Evolutionary conservation across 2,329 filamentous ascomycete species (phyloP).

Genomic region (Cladosporium velox): DNA sequence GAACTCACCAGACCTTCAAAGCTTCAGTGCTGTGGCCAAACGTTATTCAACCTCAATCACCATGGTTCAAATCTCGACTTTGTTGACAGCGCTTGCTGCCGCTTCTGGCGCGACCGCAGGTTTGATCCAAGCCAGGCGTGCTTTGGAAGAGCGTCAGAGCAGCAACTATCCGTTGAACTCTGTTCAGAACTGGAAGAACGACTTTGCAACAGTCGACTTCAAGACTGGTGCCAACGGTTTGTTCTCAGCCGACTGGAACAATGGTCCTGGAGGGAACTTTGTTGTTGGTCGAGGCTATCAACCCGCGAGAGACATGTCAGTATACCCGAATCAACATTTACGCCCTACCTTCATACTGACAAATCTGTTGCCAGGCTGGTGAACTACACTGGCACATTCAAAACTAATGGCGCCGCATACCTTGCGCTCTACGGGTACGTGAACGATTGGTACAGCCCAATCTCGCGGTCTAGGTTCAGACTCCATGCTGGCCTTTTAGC

Average conservation of each 20-base stretch:
- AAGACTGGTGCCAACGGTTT: slow-evolving; percentile 11
- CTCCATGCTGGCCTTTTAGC: too few species aligned
- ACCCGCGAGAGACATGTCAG: slow-evolving; percentile 13
- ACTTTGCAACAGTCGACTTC: slow-evolving; percentile 6
- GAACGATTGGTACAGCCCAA: slow-evolving; percentile 37
- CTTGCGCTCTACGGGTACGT: slow-evolving; percentile 56
- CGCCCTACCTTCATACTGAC: background rate
- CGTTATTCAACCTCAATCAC: background rate
- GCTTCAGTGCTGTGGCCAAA: background rate
- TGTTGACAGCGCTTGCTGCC: background rate
- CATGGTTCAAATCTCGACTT: slow-evolving; percentile 3
- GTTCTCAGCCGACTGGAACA: slow-evolving; percentile 15
- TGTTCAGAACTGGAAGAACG: slow-evolving; percentile 11
- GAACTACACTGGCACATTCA: slow-evolving; percentile 26
- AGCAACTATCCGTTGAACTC: slow-evolving; percentile 10
- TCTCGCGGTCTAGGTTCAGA: too few species aligned
- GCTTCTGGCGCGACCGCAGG: slow-evolving; percentile 8
- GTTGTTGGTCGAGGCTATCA: slow-evolving; percentile 4
- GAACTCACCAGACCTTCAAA: background rate
- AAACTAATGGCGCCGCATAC: slow-evolving; percentile 41
- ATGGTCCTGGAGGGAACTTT: slow-evolving; percentile 3
- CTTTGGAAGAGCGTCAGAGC: slow-evolving; percentile 7
- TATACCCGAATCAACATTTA: background rate
- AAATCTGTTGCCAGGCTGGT: slow-evolving; percentile 22
- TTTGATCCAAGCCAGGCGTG: background rate